Percentiles rank a stretch among this genome's conserved stretches.
phyloP scores from a whole-genome alignment of 306 rosid species.

The Carpinus viminea region DNA sequence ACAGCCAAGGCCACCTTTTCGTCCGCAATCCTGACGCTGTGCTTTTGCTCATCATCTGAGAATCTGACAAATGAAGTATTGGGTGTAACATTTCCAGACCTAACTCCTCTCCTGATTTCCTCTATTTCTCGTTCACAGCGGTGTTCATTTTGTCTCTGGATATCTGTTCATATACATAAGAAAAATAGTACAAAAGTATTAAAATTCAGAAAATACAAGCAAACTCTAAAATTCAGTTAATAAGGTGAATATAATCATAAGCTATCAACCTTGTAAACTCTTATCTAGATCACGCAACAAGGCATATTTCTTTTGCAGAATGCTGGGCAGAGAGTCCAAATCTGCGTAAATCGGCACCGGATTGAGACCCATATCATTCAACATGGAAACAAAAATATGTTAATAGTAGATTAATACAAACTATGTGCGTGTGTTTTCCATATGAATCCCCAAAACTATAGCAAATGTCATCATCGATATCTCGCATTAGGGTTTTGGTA shows the following conservation, averaged over 20 bases:
- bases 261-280: constrained; percentile 69
- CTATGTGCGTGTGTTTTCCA: too few species aligned
- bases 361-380: background rate
- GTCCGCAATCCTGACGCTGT: constrained; percentile 87
- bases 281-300: constrained; percentile 82
- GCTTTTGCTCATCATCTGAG: constrained; percentile 97
- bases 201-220: constrained; percentile 7
- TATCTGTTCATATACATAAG: constrained; percentile 53
- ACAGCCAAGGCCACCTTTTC: constrained; percentile 89
- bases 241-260: background rate
- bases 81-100: constrained; percentile 72
- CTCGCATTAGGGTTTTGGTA: background rate
- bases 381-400: background rate
- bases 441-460: too few species aligned
- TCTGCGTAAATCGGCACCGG: constrained; percentile 44
- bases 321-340: constrained; percentile 82
- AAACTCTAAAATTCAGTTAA: background rate
- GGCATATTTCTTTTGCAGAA: constrained; percentile 85
- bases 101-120: constrained; percentile 69
- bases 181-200: background rate
- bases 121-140: constrained; percentile 92
- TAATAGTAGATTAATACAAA: background rate
- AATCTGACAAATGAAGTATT: constrained; percentile 64
- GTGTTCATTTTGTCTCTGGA: constrained; percentile 80
- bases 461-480: too few species aligned